Percentiles rank a stretch among this genome's conserved stretches.
Evolutionary conservation across 202 grass and related monocot genomes (phyloP).

Genomic region (Hordeum pubiflorum): DNA sequence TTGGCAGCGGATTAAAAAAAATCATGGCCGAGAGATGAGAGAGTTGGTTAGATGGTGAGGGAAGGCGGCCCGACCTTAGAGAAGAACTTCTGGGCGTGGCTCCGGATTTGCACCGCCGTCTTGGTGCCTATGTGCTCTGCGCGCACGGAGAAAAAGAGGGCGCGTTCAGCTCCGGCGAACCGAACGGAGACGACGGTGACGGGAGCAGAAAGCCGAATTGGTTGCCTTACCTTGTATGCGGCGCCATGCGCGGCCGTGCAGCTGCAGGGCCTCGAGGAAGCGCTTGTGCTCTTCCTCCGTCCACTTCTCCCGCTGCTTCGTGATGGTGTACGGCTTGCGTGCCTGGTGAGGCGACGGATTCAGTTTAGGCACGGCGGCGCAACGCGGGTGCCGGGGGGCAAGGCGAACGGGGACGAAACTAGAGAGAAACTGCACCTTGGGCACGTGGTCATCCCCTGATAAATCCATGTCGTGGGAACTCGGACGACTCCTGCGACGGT

Average conservation of each 20-base stretch:
- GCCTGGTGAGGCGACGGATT: constrained; percentile 23
- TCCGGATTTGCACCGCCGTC: constrained; percentile 94
- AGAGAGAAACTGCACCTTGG: constrained; percentile 14
- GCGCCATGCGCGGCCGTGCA: constrained; percentile 75
- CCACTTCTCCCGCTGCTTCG: constrained; percentile 89
- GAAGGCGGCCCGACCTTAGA: constrained; percentile 61
- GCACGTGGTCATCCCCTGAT: constrained; percentile 36
- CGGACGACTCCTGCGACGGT: not conserved
- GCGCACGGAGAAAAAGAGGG: not conserved
- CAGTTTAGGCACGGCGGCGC: not conserved
- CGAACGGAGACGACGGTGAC: too few relatives aligned
- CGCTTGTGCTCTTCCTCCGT: constrained; percentile 70
- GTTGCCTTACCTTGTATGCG: constrained; percentile 50
- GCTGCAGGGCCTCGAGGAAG: constrained; percentile 71
- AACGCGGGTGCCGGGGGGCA: too few relatives aligned
- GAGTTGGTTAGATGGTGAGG: constrained; percentile 5
- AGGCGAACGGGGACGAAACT: too few relatives aligned
- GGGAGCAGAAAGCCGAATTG: not conserved
- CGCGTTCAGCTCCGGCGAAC: too few relatives aligned
- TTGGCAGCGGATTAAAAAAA: not conserved
- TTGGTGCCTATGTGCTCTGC: constrained; percentile 91
- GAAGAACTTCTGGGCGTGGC: constrained; percentile 99
- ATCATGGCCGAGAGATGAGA: constrained; percentile 23
- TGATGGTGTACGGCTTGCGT: constrained; percentile 86
- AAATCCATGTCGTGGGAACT: constrained; percentile 35